These are phyloP conservation scores for Tolypocladium guangdongense DNA, from an alignment of 2,329 filamentous ascomycete genomes.

Conservation along the genomic window DNA sequence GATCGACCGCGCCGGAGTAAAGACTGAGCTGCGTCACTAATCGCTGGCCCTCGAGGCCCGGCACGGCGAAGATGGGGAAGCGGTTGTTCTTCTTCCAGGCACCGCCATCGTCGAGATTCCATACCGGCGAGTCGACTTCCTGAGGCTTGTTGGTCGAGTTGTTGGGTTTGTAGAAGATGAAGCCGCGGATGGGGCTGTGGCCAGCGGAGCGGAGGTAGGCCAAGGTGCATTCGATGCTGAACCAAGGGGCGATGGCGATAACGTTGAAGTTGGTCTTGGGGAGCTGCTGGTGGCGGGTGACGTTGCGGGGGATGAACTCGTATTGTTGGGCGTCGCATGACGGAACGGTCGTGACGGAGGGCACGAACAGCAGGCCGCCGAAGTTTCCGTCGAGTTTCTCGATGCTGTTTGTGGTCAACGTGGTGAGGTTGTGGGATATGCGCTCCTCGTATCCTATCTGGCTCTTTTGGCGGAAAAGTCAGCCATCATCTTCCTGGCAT, in stretches of 20 bases:
- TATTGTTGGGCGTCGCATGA: slow-evolving; percentile 53
- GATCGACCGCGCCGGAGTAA: slow-evolving; percentile 67
- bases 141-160: slow-evolving; percentile 53
- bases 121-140: slow-evolving; percentile 48
- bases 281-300: slow-evolving; percentile 61
- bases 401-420: slow-evolving; percentile 59
- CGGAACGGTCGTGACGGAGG: slow-evolving; percentile 48
- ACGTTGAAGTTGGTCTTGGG: slow-evolving; percentile 58
- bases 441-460: slow-evolving; percentile 42
- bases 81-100: slow-evolving; percentile 61
- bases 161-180: slow-evolving; percentile 52
- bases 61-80: slow-evolving; percentile 76
- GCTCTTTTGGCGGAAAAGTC: slow-evolving; percentile 17
- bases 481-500: slow-evolving; percentile 5
- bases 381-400: slow-evolving; percentile 49
- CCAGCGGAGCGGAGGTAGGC: slow-evolving; percentile 58
- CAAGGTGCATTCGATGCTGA: slow-evolving; percentile 59
- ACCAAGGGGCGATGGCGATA: slow-evolving; percentile 81
- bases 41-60: slow-evolving; percentile 51
- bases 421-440: slow-evolving; percentile 54
- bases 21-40: slow-evolving; percentile 62
- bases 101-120: slow-evolving; percentile 59
- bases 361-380: slow-evolving; percentile 76
- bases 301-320: slow-evolving; percentile 62
- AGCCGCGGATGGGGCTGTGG: slow-evolving; percentile 46